Base-by-base conservation (phyloP, 2,329 filamentous ascomycete genomes). In the Celoporthe dispersa region DNA sequence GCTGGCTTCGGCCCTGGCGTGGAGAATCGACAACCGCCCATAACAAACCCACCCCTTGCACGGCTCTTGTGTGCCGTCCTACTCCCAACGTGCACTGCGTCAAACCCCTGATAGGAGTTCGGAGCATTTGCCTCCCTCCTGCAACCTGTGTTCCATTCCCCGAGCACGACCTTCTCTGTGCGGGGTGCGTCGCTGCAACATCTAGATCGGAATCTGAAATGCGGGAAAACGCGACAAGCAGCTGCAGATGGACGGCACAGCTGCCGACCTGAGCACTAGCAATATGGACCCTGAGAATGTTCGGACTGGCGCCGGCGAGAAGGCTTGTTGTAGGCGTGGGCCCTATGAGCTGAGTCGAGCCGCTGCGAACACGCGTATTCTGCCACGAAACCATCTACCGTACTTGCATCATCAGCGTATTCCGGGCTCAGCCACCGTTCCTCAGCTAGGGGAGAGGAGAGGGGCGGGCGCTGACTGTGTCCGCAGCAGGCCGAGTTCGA, bases 41-140 rank as follows among this genome's bases (percentile, higher is more conserved):
- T 53, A 37, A 35, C 19, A 33, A 48, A 7, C 8, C 31, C 4
- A 19, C 64, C 64, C 48, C 53, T 39, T 37, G 33, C n/a, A 57
- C 64, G 48, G 48, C 48, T 66, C 19, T 59, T 25, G 41, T 31
- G 41, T 44, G 63, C 63, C 63, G 63, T 65, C 33, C 44, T 53
- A 44, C 14, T 41, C 60, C 60, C 25, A 16, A 37, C 64, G 57
- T 28, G 28, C 48, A 39, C 51, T 66, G 64, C 53, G n/a, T 66
- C 64, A 60, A 48, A 41, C 64, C 64, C 64, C 64, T 66, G 64
- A 66, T 12, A 66, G 53, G 64, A 66, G 55, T 44, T 39, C 53
- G 39, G 55, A 59, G 53, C 37, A 44, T 66, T 44, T 19, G 51
- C 9, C 53, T 28, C 37, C 35, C 25, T 31, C 37, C 55, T 41